A percentile compares a stretch with the other conserved stretches of the same genome.
Conservation (phyloP, 768 basidiomycete genomes). For the Mycena indigotica region DNA sequence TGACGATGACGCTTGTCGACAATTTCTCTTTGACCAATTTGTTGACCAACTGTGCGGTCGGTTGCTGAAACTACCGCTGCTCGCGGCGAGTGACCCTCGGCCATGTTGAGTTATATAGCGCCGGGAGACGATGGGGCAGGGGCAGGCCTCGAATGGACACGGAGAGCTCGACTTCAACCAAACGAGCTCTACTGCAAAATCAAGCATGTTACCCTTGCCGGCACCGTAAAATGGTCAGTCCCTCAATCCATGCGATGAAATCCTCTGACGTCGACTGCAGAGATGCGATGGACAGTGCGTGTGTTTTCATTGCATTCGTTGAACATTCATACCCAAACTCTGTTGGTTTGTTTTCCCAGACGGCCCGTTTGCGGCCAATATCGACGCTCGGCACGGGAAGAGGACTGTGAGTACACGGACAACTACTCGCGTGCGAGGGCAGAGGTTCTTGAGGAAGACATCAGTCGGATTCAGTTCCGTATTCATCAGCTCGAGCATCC, state of each 20-base stretch:
- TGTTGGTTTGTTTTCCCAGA: no score
- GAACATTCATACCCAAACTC: no score
- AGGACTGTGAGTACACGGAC: background rate
- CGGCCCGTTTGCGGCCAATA: background rate
- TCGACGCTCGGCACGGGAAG: background rate
- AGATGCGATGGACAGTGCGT: slow-evolving; percentile 18
- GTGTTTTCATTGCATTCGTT: no score
- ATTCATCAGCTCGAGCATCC: no score
- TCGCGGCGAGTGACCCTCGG: no score
- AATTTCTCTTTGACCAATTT: background rate
- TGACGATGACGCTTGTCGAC: background rate
- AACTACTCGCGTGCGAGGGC: background rate
- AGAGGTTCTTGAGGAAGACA: background rate
- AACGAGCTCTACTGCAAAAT: slow-evolving; percentile 14
- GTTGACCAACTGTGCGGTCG: background rate
- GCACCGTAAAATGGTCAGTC: slow-evolving; percentile 13
- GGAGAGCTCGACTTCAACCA: slow-evolving; percentile 9
- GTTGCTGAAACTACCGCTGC: no score
- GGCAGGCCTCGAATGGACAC: background rate
- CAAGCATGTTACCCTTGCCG: slow-evolving; percentile 14
- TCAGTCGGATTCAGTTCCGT: background rate
- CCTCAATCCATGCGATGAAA: no score
- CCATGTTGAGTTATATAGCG: background rate
- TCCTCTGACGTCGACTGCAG: background rate
- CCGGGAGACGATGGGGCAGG: background rate